Evolutionary conservation across 306 rosid species (phyloP), one percentile per base, ranked within the genome.

Genomic region (Fragaria iinumae): DNA sequence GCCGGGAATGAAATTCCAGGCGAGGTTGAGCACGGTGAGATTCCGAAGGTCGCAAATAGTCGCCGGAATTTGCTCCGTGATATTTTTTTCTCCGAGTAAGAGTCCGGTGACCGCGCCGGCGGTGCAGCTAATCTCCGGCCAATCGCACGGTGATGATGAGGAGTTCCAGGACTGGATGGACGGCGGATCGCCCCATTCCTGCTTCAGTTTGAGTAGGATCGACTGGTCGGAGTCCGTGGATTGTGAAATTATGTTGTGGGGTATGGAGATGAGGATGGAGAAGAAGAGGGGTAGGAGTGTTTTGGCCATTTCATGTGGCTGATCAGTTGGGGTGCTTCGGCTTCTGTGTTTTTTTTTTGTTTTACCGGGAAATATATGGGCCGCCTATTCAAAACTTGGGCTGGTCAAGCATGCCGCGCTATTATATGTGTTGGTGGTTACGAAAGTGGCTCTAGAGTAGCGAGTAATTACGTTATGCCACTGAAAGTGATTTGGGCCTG

Each of bases 91-190:
- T 3, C 25, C 0, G 67, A 93, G 93, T 56, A 43, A 69, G 16
- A 93, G 25, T 32, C 79, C 85, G 16, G 88, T 88, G 71, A 82
- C 96, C 0, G 39, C 7, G 10, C 85, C 87, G 8, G 45, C 52
- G 20, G 67, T 17, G 88, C 98, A 93, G 14, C 7, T 3, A 39
- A 93, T 77, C 81, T 44, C 92, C 49, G 89, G 81, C 98, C 98
- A 93, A 10, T 76, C 79, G 76, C 98, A 93, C 62, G 89, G 96
- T 7, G 90, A 79, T 44, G 91, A 83, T 13, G 91, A 81, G 3
- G 91, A 81, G 77, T 79, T 90, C 98, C 96, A 90, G 32, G 89
- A 84, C 29, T 48, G 72, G 45, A 93, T 85, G 70, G 87, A 87
- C 50, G 84, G 89, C 50, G 97, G 96, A 64, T 87, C 36, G 4